These are phyloP conservation scores for Neocucurbitaria cava DNA, from an alignment of 2,329 filamentous ascomycete species.

Conservation along the genomic window DNA sequence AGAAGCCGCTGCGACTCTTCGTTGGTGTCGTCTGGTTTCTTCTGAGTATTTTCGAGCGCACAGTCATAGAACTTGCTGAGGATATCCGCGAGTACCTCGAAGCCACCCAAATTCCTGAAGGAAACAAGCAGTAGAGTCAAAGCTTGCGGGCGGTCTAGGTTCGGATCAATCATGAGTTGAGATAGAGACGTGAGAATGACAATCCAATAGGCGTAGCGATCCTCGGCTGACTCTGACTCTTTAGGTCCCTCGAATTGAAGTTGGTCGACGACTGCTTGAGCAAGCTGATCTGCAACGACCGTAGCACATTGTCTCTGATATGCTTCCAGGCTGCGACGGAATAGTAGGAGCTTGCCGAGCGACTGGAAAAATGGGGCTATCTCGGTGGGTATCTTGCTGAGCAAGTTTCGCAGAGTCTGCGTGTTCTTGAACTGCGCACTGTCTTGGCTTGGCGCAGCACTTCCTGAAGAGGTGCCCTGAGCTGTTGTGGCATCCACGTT, in stretches of 20 bases:
- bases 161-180: conserved; percentile 78
- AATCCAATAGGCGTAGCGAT: conserved; percentile 79
- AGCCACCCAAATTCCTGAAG: conserved; percentile 82
- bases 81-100: conserved; percentile 76
- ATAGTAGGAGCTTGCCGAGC: conserved; percentile 80
- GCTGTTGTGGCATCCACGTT: conserved; percentile 20
- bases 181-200: conserved; percentile 79
- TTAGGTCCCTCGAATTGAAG: conserved; percentile 61
- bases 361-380: conserved; percentile 88
- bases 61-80: conserved; percentile 72
- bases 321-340: conserved; percentile 73
- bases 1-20: conserved; percentile 50
- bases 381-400: conserved; percentile 78
- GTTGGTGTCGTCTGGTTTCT: conserved; percentile 52
- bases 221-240: conserved; percentile 61
- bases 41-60: conserved; percentile 57
- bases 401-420: conserved; percentile 74
- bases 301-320: conserved; percentile 67
- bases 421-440: conserved; percentile 73
- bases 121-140: conserved; percentile 80
- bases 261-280: conserved; percentile 72
- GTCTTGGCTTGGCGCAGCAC: conserved; percentile 28
- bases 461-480: conserved; percentile 9
- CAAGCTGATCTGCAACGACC: conserved; percentile 72
- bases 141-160: conserved; percentile 48